A percentile compares a stretch with the other conserved stretches of the same genome.
phyloP scores from a whole-genome alignment of 805 yeast species.

The Blastobotrys mokoenaii region DNA sequence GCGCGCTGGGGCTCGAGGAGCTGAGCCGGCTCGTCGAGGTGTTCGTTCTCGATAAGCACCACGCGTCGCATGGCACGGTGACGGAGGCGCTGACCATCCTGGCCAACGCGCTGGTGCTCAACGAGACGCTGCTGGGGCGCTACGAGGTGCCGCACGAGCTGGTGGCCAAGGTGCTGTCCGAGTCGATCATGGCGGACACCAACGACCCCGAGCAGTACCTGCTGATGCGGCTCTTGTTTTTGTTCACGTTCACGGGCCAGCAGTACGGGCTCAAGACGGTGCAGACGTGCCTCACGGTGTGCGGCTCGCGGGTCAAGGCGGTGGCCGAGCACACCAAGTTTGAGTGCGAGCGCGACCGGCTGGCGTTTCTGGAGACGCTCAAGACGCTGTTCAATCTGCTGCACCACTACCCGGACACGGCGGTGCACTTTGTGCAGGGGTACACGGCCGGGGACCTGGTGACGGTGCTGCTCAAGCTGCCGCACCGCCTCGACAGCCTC shows the following conservation, averaged over 20 bases:
- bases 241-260: constrained; percentile 10
- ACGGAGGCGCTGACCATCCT: constrained; percentile 8
- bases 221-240: constrained; percentile 9
- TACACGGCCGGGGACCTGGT: constrained; percentile 5
- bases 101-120: constrained; percentile 12
- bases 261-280: constrained; percentile 4
- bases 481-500: constrained; percentile 1
- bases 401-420: constrained; percentile 10
- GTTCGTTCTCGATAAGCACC: not conserved
- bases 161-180: constrained; percentile 5
- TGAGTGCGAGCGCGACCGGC: constrained; percentile 4
- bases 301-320: constrained; percentile 2
- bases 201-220: constrained; percentile 2
- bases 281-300: constrained; percentile 4
- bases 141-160: constrained; percentile 2
- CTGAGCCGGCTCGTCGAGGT: constrained; percentile 2
- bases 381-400: constrained; percentile 12
- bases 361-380: constrained; percentile 10
- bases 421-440: constrained; percentile 6
- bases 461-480: constrained; percentile 3
- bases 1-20: constrained; percentile 1
- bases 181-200: not conserved
- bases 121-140: constrained; percentile 6
- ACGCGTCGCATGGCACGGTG: not conserved
- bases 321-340: not conserved